Evolutionary conservation across 2,329 filamentous ascomycete species (phyloP).

Genomic region (Alternaria panax): DNA sequence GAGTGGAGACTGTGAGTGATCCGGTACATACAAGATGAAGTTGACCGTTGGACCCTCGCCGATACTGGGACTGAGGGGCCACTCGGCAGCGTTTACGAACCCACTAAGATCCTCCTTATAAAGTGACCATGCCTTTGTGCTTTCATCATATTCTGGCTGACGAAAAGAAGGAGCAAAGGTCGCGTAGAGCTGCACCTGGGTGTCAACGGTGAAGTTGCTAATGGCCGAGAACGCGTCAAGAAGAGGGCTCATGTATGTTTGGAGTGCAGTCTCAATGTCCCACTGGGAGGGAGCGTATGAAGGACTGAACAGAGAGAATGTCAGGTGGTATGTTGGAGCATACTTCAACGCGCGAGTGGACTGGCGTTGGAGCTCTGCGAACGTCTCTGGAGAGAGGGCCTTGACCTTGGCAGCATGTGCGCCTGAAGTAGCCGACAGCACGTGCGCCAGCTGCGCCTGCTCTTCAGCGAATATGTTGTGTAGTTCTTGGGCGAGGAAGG

Average conservation of each 20-base stretch:
- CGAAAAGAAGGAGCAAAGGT: constrained; percentile 68
- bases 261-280: constrained; percentile 85
- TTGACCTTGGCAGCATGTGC: constrained; percentile 57
- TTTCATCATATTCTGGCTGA: constrained; percentile 62
- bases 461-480: constrained; percentile 85
- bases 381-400: constrained; percentile 55
- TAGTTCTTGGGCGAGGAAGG: constrained; percentile 79
- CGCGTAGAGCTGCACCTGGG: constrained; percentile 94
- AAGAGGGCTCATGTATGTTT: constrained; percentile 81
- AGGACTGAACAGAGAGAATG: constrained; percentile 92
- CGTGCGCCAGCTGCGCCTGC: constrained; percentile 73
- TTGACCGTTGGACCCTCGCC: constrained; percentile 93
- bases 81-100: constrained; percentile 97
- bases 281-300: constrained; percentile 81
- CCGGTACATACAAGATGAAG: constrained; percentile 89
- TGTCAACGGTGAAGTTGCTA: constrained; percentile 95
- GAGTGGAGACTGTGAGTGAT: constrained; percentile 68
- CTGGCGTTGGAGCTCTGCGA: constrained; percentile 67
- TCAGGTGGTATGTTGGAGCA: constrained; percentile 91
- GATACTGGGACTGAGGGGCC: constrained; percentile 94
- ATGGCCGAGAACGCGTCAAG: constrained; percentile 80
- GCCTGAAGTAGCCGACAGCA: constrained; percentile 56
- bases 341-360: constrained; percentile 89
- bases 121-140: constrained; percentile 69
- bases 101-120: constrained; percentile 87